Percentiles rank a stretch among this genome's conserved stretches.
Evolutionary conservation across 2,329 filamentous ascomycete species (phyloP).

Genomic region (Mollisia scopiformis): DNA sequence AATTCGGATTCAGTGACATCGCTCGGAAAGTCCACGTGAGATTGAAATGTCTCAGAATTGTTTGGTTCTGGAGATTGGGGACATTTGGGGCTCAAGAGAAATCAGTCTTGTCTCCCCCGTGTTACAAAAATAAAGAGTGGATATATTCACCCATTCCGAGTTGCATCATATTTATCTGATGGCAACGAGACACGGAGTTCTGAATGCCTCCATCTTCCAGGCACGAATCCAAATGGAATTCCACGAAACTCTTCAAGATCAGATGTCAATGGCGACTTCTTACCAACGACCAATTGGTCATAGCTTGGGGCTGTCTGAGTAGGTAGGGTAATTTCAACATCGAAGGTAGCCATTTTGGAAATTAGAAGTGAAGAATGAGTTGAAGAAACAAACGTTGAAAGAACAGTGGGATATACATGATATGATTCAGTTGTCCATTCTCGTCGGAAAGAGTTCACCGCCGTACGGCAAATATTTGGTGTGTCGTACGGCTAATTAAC

Average conservation of each 20-base stretch:
- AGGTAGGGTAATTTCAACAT: not conserved
- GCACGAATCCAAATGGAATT: slow-evolving; percentile 11
- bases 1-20: slow-evolving; percentile 11
- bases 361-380: not conserved
- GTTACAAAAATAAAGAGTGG: not conserved
- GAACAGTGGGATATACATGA: not conserved
- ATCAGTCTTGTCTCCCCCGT: not conserved
- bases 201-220: slow-evolving; percentile 15
- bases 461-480: not conserved
- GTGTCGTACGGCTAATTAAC: not conserved
- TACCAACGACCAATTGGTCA: slow-evolving; percentile 8
- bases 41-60: slow-evolving; percentile 4
- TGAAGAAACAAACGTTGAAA: not conserved
- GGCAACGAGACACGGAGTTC: slow-evolving; percentile 1
- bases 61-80: slow-evolving; percentile 6
- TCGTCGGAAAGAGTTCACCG: not conserved
- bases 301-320: not conserved
- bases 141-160: slow-evolving; percentile 4
- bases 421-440: not conserved
- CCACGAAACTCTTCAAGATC: slow-evolving; percentile 17
- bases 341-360: not conserved
- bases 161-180: slow-evolving; percentile 5
- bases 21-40: slow-evolving; percentile 6
- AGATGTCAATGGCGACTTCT: not conserved
- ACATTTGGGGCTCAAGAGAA: slow-evolving; percentile 13